Base-by-base conservation (phyloP, 495 filamentous ascomycete species). In the Penicillium dipodomyicola region DNA sequence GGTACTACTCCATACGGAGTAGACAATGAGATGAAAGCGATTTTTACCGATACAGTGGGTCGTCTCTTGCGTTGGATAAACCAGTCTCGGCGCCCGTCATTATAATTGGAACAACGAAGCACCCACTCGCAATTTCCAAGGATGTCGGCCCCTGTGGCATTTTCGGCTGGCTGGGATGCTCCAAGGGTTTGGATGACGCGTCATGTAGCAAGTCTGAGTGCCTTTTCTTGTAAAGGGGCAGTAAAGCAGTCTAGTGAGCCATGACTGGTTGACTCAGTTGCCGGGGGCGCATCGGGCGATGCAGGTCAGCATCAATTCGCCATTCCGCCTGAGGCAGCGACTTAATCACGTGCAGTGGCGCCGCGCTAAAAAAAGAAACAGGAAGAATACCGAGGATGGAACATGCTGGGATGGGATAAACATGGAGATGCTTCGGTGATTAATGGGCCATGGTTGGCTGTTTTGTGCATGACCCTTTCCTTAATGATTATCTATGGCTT, bases 201-300 rank as follows among this genome's bases (percentile, higher is more conserved):
- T 54, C 35, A 39, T 39, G 7, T 30, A 27, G 9, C 14, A 27
- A 43, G 12, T 30, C 37, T 32, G 41, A 27, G 14, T 11, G 39
- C n/a, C 1, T 20, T 35, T 44, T 17, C 25, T 20, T 15, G 19
- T 9, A 7, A 25, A 45, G 43, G 40, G 30, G 14, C 42, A 23
- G 9, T 15, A 9, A 25, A 41, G 6, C 7, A 32, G 17, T n/a
- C 35, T 8, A 39, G 14, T 37, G 33, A 39, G n/a, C 29, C 19
- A 39, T 54, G 33, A 54, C 46, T 54, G 42, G 52, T 29, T 4
- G 41, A 30, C 17, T 39, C 5, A 10, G 22, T 37, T 35, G 42
- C 42, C 7, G 41, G 52, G 52, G 41, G 42, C n/a, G n/a, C n/a
- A n/a, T n/a, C n/a, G n/a, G n/a, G n/a, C 57, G 44, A 54, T 47